Evolutionary conservation across 768 basidiomycete species (phyloP), one percentile per base, ranked within the genome.

Genomic region (Russula griseocarnosa): DNA sequence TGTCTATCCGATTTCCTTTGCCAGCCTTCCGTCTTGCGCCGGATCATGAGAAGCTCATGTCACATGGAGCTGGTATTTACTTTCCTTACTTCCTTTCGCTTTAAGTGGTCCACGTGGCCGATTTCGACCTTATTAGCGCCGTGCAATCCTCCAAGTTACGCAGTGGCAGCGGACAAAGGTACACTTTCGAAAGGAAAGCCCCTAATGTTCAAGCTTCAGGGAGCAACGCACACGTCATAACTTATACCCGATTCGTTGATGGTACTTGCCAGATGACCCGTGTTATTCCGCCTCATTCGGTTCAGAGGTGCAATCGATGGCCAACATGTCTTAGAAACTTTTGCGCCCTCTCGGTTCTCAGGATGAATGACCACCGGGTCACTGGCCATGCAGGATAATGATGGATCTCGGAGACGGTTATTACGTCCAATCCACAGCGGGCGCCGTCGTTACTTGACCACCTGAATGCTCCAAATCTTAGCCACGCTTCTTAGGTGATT

Each of bases 1-100:
- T 24, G 46, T 24, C 53, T 18, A 26, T 28, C 42, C 53, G 8
- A 55, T 55, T 60, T 18, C 36, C 38, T 30, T 49, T 47, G n/a
- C 63, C 53, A 18, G 30, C n/a, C 30, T 20, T 54, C 58, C 53
- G 53, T 60, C 58, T n/a, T 49, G 18, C 38, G 53, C 58, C 58
- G 58, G 53, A 59, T 59, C 62, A 54, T 20, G 40, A 51, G 44
- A 53, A 47, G 57, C 28, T 49, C 38, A 5, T 34, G 30, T 24
- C 30, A 42, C n/a, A 44, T 42, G 38, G 28, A 14, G 32, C 44
- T 32, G 9, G 38, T n/a, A 10, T 50, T 2, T n/a, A 14, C 22
- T n/a, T 34, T 14, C 42, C 4, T 32, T 24, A 32, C 18, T 22
- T n/a, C 34, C 34, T 47, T 44, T 47, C 22, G 22, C 22, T 47